A percentile compares a stretch with the other conserved stretches of the same genome.
These are phyloP conservation scores for Microstegium vimineum DNA, from an alignment of 176 grass and related monocot species.

Conservation along the genomic window DNA sequence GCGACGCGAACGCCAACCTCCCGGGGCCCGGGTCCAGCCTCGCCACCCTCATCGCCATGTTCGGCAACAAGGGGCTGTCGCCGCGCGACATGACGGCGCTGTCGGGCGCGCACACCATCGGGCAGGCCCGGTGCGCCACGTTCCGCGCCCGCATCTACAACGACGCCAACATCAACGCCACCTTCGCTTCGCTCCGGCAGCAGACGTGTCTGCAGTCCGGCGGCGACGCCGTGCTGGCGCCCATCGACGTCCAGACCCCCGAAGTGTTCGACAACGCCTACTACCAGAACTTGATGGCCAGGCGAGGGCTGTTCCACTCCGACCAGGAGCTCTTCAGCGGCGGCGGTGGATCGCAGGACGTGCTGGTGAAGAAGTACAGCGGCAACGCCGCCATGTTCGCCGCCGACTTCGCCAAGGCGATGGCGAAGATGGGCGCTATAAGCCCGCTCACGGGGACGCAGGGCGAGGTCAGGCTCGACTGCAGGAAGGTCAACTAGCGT, in stretches of 20 bases:
- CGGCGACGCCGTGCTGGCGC: constrained; percentile 37
- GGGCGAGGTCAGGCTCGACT: too few species aligned
- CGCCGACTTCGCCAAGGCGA: too few species aligned
- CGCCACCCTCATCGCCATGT: constrained; percentile 35
- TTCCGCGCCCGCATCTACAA: constrained; percentile 55
- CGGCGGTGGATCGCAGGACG: too few species aligned
- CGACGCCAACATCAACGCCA: constrained; percentile 48
- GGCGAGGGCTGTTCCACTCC: constrained; percentile 48
- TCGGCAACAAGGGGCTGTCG: constrained; percentile 44
- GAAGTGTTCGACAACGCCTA: constrained; percentile 59
- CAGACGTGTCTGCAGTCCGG: constrained; percentile 49
- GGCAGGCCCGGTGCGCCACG: constrained; percentile 43
- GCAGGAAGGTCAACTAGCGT: too few species aligned
- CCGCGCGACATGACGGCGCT: constrained; percentile 67
- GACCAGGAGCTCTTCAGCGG: constrained; percentile 68
- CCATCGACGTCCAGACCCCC: constrained; percentile 50
- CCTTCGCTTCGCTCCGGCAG: constrained; percentile 43
- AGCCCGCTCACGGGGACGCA: too few species aligned
- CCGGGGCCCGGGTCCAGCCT: constrained; percentile 42
- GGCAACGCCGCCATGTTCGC: too few species aligned
- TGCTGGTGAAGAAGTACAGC: too few species aligned
- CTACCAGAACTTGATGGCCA: constrained; percentile 43
- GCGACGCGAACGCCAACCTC: constrained; percentile 60
- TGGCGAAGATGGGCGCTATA: too few species aligned
- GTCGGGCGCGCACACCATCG: constrained; percentile 72